phyloP scores from a whole-genome alignment of 805 yeast species.

The Diddensiella caesifluorescens region DNA sequence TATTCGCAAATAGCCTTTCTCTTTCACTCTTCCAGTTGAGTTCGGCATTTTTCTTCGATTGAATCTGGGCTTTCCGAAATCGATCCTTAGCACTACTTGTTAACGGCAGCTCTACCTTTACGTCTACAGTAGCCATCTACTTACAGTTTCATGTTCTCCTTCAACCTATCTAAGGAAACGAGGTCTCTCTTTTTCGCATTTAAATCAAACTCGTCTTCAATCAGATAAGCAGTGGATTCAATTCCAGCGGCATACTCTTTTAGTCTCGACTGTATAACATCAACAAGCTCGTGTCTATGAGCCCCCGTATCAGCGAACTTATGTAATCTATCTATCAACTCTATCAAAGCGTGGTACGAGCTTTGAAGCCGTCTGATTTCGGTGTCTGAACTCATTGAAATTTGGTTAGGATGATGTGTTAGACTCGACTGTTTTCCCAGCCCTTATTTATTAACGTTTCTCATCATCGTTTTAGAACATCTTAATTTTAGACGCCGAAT shows the following conservation, averaged over 20 bases:
- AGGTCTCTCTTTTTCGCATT: slow-evolving; percentile 6
- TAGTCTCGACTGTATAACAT: slow-evolving; percentile 16
- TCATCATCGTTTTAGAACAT: no score
- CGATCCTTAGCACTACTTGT: slow-evolving; percentile 9
- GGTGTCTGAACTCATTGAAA: neutral
- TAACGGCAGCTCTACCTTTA: neutral
- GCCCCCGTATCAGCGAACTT: slow-evolving; percentile 7
- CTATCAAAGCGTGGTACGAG: slow-evolving; percentile 16
- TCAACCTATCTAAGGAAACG: slow-evolving; percentile 19
- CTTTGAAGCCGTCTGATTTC: slow-evolving; percentile 12
- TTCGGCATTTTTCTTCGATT: slow-evolving; percentile 20
- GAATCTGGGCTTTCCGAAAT: slow-evolving; percentile 23
- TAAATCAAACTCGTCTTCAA: slow-evolving; percentile 10
- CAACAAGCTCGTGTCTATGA: slow-evolving; percentile 19
- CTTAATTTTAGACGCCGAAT: no score
- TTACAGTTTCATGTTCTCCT: slow-evolving; percentile 16
- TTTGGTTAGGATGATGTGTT: neutral
- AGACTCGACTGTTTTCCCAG: no score
- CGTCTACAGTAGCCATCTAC: neutral
- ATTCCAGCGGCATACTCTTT: slow-evolving; percentile 16
- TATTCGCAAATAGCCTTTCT: slow-evolving; percentile 18
- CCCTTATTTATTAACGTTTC: no score
- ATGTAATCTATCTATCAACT: slow-evolving; percentile 15
- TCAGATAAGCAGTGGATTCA: slow-evolving; percentile 10
- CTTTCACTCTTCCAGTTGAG: slow-evolving; percentile 18